These are phyloP conservation scores for Lipomyces spencermartinsiae DNA, from an alignment of 805 yeast species.

Conservation along the genomic window DNA sequence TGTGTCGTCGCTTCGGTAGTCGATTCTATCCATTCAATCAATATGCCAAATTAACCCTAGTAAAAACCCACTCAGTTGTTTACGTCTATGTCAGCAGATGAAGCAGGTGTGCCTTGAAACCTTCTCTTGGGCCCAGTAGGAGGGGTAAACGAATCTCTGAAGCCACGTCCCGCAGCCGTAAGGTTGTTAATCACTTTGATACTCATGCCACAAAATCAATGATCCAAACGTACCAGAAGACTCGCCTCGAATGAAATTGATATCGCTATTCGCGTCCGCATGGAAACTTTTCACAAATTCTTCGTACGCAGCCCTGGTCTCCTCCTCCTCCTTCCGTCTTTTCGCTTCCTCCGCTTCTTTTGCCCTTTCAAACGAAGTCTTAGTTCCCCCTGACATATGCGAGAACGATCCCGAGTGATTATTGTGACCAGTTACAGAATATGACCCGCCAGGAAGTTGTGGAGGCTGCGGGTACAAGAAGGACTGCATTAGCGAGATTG, in stretches of 20 bases:
- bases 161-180: not conserved
- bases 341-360: slow-evolving; percentile 24
- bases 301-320: slow-evolving; percentile 30
- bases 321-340: slow-evolving; percentile 21
- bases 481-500: not conserved
- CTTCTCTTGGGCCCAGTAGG: not conserved
- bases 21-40: slow-evolving; percentile 2
- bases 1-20: slow-evolving; percentile 17
- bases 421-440: not conserved
- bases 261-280: slow-evolving; percentile 15
- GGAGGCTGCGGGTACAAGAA: not conserved
- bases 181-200: not conserved
- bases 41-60: not conserved
- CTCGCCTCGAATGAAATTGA: slow-evolving; percentile 8
- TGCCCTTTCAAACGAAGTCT: slow-evolving; percentile 31
- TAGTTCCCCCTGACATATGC: not conserved
- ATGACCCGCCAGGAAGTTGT: not conserved
- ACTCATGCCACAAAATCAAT: not conserved
- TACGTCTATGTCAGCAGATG: not conserved
- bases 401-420: not conserved
- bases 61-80: not conserved
- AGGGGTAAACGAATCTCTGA: not conserved
- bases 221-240: slow-evolving; percentile 1
- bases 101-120: not conserved
- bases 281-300: slow-evolving; percentile 34